Percentiles rank a stretch among this genome's conserved stretches.
phyloP scores from a whole-genome alignment of 306 rosid species.

The Prosopis cineraria region DNA sequence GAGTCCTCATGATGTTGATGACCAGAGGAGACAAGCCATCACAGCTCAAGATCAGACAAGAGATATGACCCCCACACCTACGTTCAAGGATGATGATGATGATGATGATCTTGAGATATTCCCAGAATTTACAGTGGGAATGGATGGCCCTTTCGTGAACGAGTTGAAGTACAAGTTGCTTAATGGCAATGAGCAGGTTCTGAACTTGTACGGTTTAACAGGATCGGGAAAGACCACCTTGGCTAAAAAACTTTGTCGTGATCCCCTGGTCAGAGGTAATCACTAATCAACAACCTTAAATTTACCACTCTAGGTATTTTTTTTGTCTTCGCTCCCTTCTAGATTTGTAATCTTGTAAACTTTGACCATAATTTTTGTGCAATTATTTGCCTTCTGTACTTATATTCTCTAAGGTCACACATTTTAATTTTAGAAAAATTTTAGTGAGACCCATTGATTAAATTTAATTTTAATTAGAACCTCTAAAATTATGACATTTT shows the following conservation, averaged over 20 bases:
- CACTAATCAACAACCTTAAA: neutral
- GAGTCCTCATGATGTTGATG: neutral
- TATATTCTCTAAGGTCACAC: too few relatives aligned
- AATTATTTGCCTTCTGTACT: too few relatives aligned
- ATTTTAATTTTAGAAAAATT: too few relatives aligned
- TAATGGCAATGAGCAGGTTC: neutral
- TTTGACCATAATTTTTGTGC: too few relatives aligned
- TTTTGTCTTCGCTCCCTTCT: neutral
- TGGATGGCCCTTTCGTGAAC: neutral
- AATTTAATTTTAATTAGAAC: too few relatives aligned
- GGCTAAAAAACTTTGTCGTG: neutral
- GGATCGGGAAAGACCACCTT: neutral
- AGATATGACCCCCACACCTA: neutral
- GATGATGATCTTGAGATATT: neutral
- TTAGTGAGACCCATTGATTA: too few relatives aligned
- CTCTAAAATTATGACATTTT: too few relatives aligned
- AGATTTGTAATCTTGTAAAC: neutral
- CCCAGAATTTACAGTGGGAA: neutral
- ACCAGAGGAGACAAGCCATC: neutral
- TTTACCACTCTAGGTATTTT: neutral
- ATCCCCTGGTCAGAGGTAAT: conserved; percentile 5
- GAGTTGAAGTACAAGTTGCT: neutral
- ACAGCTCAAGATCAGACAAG: neutral
- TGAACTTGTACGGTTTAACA: neutral
- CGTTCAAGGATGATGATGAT: neutral